A percentile compares a stretch with the other conserved stretches of the same genome.
phyloP scores from a whole-genome alignment of 1,284 basidiomycete species.

The Sanguinoderma infundibulare region DNA sequence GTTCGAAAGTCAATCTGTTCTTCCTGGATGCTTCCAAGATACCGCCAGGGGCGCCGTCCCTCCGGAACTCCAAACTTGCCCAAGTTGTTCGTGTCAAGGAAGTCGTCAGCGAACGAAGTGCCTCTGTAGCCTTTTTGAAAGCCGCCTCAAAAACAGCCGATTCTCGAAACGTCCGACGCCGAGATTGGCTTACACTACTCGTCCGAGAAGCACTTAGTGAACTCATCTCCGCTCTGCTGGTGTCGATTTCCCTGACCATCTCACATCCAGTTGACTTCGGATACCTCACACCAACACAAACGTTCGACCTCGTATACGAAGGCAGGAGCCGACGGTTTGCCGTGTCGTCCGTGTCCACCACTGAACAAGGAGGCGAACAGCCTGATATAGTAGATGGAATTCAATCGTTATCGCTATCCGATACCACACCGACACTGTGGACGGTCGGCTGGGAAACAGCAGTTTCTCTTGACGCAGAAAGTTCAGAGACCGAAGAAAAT shows the following conservation, averaged over 20 bases:
- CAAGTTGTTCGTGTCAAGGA: slow-evolving; percentile 56
- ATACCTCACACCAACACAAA: slow-evolving; percentile 67
- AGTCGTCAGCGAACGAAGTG: slow-evolving; percentile 28
- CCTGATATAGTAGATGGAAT: slow-evolving; percentile 46
- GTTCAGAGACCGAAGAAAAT: slow-evolving; percentile 22
- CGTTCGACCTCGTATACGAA: slow-evolving; percentile 69
- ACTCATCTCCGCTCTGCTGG: slow-evolving; percentile 32
- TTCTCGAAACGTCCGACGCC: slow-evolving; percentile 44
- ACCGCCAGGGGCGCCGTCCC: slow-evolving; percentile 50
- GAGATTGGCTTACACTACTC: slow-evolving; percentile 70
- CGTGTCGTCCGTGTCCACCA: slow-evolving; percentile 52
- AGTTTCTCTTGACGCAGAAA: slow-evolving; percentile 49
- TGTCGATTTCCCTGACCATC: no score
- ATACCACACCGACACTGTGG: slow-evolving; percentile 49
- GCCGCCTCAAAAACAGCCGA: slow-evolving; percentile 19
- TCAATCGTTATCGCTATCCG: slow-evolving; percentile 44
- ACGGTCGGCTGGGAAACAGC: slow-evolving; percentile 65
- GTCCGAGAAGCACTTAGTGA: slow-evolving; percentile 66
- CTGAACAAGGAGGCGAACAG: slow-evolving; percentile 32
- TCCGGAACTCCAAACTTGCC: slow-evolving; percentile 54
- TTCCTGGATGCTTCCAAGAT: slow-evolving; percentile 50
- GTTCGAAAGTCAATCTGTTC: slow-evolving; percentile 49
- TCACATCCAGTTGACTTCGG: slow-evolving; percentile 72
- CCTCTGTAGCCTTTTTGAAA: slow-evolving; percentile 12
- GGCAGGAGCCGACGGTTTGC: slow-evolving; percentile 56